phyloP scores from a whole-genome alignment of 495 filamentous ascomycete species.

The Cercophora newfieldiana region DNA sequence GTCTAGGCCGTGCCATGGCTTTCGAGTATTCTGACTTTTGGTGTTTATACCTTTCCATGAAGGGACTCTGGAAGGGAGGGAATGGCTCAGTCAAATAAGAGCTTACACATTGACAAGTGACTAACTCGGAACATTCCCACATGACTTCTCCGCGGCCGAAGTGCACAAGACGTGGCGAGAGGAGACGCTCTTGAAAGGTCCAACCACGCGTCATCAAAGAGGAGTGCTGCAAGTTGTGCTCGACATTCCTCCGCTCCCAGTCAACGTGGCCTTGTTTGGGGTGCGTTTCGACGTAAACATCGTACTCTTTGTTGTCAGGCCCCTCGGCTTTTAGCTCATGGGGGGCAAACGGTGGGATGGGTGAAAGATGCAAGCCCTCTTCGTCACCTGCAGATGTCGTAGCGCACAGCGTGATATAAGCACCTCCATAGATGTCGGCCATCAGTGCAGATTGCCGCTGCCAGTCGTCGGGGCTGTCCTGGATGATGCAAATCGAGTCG shows the following conservation, averaged over 20 bases:
- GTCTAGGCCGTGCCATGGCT: neutral
- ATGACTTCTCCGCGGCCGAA: conserved; percentile 3
- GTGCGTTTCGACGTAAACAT: neutral
- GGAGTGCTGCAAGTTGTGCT: neutral
- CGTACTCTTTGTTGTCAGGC: neutral
- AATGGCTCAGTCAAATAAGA: neutral
- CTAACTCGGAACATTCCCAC: conserved; percentile 9
- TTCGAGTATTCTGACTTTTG: neutral
- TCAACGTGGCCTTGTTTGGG: neutral
- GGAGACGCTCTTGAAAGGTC: conserved; percentile 10
- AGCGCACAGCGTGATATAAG: conserved; percentile 1
- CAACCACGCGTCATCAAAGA: neutral
- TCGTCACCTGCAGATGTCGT: neutral
- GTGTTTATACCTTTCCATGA: neutral
- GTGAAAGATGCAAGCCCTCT: neutral
- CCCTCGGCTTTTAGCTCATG: neutral
- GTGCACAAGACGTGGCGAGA: conserved; percentile 4
- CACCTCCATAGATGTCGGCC: conserved; percentile 5
- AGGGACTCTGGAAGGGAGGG: neutral
- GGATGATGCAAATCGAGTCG: conserved; percentile 14
- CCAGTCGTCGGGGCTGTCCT: conserved; percentile 1
- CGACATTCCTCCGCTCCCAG: neutral
- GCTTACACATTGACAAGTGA: neutral
- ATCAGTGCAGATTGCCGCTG: neutral
- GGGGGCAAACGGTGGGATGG: neutral